phyloP scores from a whole-genome alignment of 495 filamentous ascomycete genomes.

The Talaromyces liani region DNA sequence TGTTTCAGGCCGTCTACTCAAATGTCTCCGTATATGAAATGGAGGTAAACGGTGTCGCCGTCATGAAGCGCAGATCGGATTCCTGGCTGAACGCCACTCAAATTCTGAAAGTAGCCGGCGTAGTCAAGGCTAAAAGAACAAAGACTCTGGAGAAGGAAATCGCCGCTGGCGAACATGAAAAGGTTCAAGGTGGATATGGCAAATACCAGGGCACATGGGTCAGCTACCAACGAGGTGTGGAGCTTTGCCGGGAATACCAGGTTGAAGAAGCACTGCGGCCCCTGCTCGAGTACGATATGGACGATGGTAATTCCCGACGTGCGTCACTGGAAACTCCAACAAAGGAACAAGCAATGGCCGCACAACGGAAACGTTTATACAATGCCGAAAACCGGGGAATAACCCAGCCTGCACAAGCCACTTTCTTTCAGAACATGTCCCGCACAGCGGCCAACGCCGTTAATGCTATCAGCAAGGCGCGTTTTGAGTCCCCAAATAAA shows the following conservation, averaged over 20 bases:
- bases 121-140: slow-evolving; percentile 93
- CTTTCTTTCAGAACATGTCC: slow-evolving; percentile 95
- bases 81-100: slow-evolving; percentile 94
- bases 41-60: slow-evolving; percentile 83
- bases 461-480: slow-evolving; percentile 89
- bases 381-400: slow-evolving; percentile 59
- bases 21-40: slow-evolving; percentile 95
- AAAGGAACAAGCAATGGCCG: slow-evolving; percentile 99
- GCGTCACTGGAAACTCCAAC: slow-evolving; percentile 78
- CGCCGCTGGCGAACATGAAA: slow-evolving; percentile 89
- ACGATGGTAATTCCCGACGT: slow-evolving; percentile 59
- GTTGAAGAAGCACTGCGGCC: slow-evolving; percentile 82
- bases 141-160: slow-evolving; percentile 98
- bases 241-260: slow-evolving; percentile 88
- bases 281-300: slow-evolving; percentile 83
- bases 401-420: slow-evolving; percentile 60
- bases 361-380: slow-evolving; percentile 87
- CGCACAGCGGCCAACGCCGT: slow-evolving; percentile 85
- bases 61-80: slow-evolving; percentile 89
- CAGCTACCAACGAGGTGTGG: slow-evolving; percentile 78
- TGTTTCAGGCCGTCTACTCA: slow-evolving; percentile 79
- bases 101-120: slow-evolving; percentile 90
- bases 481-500: slow-evolving; percentile 74
- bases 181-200: slow-evolving; percentile 96
- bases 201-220: slow-evolving; percentile 99